Evolutionary conservation across 805 yeast species (phyloP), one percentile per base, ranked within the genome.

Genomic region (Sungouiozyma ichnusensis): DNA sequence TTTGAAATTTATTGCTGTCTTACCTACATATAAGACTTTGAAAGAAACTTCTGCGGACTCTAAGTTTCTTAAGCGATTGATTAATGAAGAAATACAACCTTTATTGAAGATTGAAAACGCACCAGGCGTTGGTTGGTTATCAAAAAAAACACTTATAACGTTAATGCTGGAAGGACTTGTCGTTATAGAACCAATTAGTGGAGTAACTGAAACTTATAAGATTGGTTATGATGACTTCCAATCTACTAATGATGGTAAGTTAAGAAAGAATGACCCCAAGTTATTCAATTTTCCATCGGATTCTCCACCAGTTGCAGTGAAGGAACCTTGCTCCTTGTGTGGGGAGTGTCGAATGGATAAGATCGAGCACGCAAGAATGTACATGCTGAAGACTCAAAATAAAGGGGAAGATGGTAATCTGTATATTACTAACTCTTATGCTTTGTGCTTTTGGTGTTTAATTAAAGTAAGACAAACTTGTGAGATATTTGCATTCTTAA

Each of bases 161-260:
- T 72, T 79, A 15, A 69, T 90, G 48, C 73, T 83, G 27, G 96
- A 87, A 40, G 94, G 94, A 3, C 71, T 81, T 36, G 86, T 85
- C 4, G 70, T 77, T 3, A 79, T 90, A 33, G 95, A 87, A 61
- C 98, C 98, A 0, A 74, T 88, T 7, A 76, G 85, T 40, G 88
- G 90, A 0, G 72, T 81, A 34, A 87, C 88, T 53, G 94, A 84
- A 59, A 74, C 76, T 1, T 81, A 81, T 64, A 76, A 78, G 51
- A 46, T 59, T 19, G 61, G 60, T 3, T 42, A 51, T 31, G 20
- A 6, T 44, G 52, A 8, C 46, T 50, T 3, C 43, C 52, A 5
- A 33, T 16, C 9, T 27, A 44, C 14, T 40, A 17, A 3, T 18
- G 36, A 6, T 7, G 24, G 18, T 31, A 4, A 58, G 17, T n/a